Evolutionary conservation across 306 rosid genomes (phyloP).

Genomic region (Pyrus betulifolia): DNA sequence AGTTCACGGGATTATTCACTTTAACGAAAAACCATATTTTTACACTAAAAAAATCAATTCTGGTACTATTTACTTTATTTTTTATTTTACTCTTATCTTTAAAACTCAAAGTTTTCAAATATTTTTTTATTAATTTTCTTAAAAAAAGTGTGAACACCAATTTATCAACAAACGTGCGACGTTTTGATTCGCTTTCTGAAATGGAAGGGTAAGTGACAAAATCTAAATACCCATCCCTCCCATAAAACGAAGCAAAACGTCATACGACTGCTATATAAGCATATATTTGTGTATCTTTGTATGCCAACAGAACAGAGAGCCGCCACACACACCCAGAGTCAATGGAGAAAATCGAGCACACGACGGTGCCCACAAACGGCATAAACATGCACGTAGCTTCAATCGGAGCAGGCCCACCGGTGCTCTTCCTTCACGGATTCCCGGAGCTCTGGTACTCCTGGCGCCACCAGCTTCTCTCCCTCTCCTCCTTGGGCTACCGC

Average conservation of each 20-base stretch:
- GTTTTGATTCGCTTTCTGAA: too few species aligned
- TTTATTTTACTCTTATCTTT: too few species aligned
- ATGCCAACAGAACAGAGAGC: too few species aligned
- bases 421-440: constrained; percentile 64
- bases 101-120: too few species aligned
- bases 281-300: not conserved
- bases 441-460: constrained; percentile 72
- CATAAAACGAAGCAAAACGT: not conserved
- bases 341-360: constrained; percentile 60
- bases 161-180: too few species aligned
- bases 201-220: too few species aligned
- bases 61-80: too few species aligned
- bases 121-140: too few species aligned
- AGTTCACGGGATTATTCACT: too few species aligned
- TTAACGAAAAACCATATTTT: too few species aligned
- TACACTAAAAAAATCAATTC: too few species aligned
- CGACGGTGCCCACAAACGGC: constrained; percentile 45
- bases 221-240: not conserved
- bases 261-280: not conserved
- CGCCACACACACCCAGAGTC: not conserved
- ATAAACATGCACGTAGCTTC: constrained; percentile 65
- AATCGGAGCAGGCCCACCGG: constrained; percentile 50
- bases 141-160: too few species aligned
- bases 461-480: constrained; percentile 69
- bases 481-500: constrained; percentile 59